These are phyloP conservation scores for Pyricularia sp. DNA, from an alignment of 2,329 filamentous ascomycete genomes.

Conservation along the genomic window DNA sequence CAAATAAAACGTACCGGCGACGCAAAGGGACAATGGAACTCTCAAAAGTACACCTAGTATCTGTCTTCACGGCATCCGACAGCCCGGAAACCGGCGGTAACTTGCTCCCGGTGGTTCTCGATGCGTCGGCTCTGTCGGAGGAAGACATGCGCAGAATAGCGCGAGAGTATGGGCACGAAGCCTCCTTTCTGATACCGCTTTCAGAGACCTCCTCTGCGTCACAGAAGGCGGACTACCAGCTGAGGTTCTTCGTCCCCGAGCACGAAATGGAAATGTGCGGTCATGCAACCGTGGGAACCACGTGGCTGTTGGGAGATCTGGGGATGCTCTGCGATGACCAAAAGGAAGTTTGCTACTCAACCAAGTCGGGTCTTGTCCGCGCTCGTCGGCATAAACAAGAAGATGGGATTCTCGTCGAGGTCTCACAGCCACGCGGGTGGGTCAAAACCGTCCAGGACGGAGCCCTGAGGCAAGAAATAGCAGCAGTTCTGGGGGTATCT, in stretches of 20 bases:
- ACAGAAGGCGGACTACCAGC: background rate
- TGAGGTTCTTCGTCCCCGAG: background rate
- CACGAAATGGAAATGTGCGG: constrained; percentile 3
- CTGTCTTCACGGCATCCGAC: background rate
- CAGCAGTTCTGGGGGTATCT: background rate
- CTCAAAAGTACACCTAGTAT: background rate
- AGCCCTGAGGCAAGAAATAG: background rate
- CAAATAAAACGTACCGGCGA: background rate
- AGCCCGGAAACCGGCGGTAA: background rate
- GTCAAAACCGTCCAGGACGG: background rate
- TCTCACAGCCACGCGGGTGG: background rate
- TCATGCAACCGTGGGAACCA: background rate
- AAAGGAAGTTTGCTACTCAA: background rate
- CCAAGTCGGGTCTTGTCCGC: background rate
- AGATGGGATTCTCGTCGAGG: background rate
- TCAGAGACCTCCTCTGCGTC: background rate
- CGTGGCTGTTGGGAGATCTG: background rate
- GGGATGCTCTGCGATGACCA: background rate
- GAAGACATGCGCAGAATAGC: background rate
- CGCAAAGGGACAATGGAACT: background rate
- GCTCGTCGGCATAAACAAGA: background rate
- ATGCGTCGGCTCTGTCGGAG: background rate
- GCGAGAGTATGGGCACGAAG: background rate
- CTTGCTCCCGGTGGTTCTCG: background rate
- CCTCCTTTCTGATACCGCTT: background rate